Base-by-base conservation (phyloP, 2,329 filamentous ascomycete genomes). In the Neospermospora avenae region DNA sequence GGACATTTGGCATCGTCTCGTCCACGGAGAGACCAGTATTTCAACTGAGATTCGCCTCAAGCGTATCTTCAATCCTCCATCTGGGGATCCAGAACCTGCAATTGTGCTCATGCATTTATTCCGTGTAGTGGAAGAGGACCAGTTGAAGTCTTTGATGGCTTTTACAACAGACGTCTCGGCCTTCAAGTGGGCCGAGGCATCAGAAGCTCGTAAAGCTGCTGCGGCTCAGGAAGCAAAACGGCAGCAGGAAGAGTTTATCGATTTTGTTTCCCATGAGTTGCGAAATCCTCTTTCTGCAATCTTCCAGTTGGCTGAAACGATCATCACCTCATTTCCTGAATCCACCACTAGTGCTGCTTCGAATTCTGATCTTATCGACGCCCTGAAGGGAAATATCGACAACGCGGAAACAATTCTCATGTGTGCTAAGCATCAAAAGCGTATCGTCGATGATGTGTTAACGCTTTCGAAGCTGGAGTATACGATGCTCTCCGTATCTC, bases 171-270 rank as follows among this genome's bases (percentile, higher is more conserved):
- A 71, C 57, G 64, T 72, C 11, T 70, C 68, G 14, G 59, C 66
- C 14, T 63, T 70, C 14, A 70, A 67, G 52, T 71, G 69, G 69
- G 68, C 67, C 1, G 65, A 70, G 54, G 58, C 60, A 22, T 62
- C 62, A 1, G 68, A 72, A 52, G 68, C 78, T 75, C 60, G 83
- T 78, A 70, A 80, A 80, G 68, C 69, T 4, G 53, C 57, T 55
- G 81, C 85, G 59, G 83, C 83, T 1, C 78, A 84, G 28, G 81
- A 84, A 68, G 82, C 82, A 22, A 84, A 83, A 68, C 77, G 86
- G 3, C 87, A 90, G 70, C 90, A 93, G 70, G 89, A 93, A 68
- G 89, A 89, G 65, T 93, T 92, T 67, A 90, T 93, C 69, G 89
- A 91, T 72, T 90, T 90, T 75, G 82, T 82, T 1, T 84, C 83